Base-by-base conservation (phyloP, 768 basidiomycete genomes). In the Auriscalpium vulgare region DNA sequence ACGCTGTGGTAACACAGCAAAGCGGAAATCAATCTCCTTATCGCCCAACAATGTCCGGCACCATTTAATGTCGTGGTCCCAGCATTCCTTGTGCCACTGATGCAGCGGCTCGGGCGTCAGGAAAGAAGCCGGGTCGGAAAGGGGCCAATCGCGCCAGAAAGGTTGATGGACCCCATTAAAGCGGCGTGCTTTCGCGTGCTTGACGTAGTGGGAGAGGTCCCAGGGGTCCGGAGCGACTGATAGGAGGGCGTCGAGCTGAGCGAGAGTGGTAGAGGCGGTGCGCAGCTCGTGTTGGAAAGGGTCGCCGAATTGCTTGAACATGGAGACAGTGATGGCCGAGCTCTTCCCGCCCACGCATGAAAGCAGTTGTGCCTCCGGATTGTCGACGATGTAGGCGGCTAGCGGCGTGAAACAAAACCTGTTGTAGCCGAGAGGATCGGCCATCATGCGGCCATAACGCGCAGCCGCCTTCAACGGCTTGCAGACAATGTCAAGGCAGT, bases 61-160 rank as follows among this genome's bases (percentile, higher is more conserved):
- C 76, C 76, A 78, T 44, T 70, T 68, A 1, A 62, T 58, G 53
- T 72, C 67, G 54, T 76, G 75, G 54, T 78, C 71, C 59, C 65
- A 75, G 43, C 68, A 76, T 17, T 51, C 37, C 53, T 67, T 71
- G 62, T 72, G 68, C 65, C 67, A 72, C 47, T 72, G 68, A 54
- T 76, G 75, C 1, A 21, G 21, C 21, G 21, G 21, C 21, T 21
- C 21, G 21, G 21, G 21, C 21, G 21, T 21, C 2, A 21, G 23
- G 36, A 54, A 54, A 10, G 4, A n/a, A 23, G 46, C n/a, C 6
- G 45, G 53, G 14, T 54, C 46, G 7, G 53, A 36, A 8, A 54
- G 43, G 2, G 35, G 29, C 53, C 53, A 54, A 40, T 54, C 47
- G 13, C 4, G 45, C 53, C 53, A 54, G 21, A 54, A 54, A n/a